Evolutionary conservation across 257 asterid genomes (phyloP), one percentile per base, ranked within the genome.

Genomic region (Solanum sejunctum): DNA sequence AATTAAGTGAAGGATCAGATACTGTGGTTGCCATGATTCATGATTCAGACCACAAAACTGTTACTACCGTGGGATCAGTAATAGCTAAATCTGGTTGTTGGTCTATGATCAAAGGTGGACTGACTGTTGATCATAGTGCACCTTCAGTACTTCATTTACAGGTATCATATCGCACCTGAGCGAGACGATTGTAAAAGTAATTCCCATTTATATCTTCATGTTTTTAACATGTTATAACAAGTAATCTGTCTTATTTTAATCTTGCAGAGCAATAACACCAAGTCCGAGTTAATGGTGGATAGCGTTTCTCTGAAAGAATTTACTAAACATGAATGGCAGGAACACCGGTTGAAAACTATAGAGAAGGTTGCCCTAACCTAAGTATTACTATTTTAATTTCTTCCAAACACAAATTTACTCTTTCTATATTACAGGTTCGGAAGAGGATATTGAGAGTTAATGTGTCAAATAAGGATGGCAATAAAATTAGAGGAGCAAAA

Each of bases 101-200:
- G 95, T 88, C 93, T 10, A 54, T 89, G 89, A 88, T 91, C 45
- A 91, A 92, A 87, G 95, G 95, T 80, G 95, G 95, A 39, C 87
- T 92, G 43, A 77, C 86, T 9, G 85, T 87, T 43, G 86, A 91
- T 55, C 49, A 80, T 23, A 80, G 88, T 78, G 64, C 43, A 41
- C 47, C 71, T 55, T 88, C 84, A 11, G 54, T 78, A 47, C 82
- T 92, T 17, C 81, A 61, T 84, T 86, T 91, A 69, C 41, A 45
- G 89, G 95, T 91, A 82, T 49, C 4, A 70, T 36, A 20, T 12
- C 7, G 21, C 10, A 41, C 12, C 10, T 2, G 32, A n/a, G 56
- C 11, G 2, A 43, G 32, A 20, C 7, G 16, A 71, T 43, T 18
- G 32, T 71, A 20, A 41, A 6, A 71, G 7, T n/a, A 72, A 39